phyloP scores from a whole-genome alignment of 1,139 yeast genomes.

The Pichia sp. region DNA sequence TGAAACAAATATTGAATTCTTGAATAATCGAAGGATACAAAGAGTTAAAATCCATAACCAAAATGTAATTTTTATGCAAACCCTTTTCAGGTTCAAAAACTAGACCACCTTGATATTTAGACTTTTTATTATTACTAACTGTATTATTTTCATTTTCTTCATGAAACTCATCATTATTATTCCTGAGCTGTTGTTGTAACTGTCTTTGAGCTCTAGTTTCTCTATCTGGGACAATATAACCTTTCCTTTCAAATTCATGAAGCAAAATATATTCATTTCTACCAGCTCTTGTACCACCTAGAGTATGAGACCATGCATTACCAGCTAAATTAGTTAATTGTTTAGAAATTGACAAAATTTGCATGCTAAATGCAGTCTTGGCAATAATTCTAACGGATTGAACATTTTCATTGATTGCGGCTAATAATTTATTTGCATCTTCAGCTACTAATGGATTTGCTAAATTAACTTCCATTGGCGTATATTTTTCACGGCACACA shows the following conservation, averaged over 20 bases:
- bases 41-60: conserved; percentile 98
- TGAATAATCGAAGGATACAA: conserved; percentile 96
- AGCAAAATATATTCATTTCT: conserved; percentile 88
- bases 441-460: conserved; percentile 60
- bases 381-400: conserved; percentile 66
- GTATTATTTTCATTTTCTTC: conserved; percentile 37
- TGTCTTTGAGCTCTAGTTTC: conserved; percentile 47
- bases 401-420: conserved; percentile 67
- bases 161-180: conserved; percentile 8
- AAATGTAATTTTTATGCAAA: conserved; percentile 75
- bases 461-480: conserved; percentile 66
- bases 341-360: conserved; percentile 80
- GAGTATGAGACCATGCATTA: conserved; percentile 93
- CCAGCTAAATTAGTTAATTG: conserved; percentile 94
- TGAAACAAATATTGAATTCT: conserved; percentile 94
- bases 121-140: conserved; percentile 61
- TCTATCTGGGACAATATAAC: conserved; percentile 86
- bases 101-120: conserved; percentile 85
- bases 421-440: conserved; percentile 58
- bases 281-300: conserved; percentile 94
- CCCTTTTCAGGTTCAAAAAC: conserved; percentile 98
- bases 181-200: conserved; percentile 29
- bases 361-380: conserved; percentile 73
- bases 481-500: conserved; percentile 55
- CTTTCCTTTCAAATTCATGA: conserved; percentile 82